A percentile compares a stretch with the other conserved stretches of the same genome.
Evolutionary conservation across 495 filamentous ascomycete genomes (phyloP).

Genomic region (Hypoxylon cercidicola): DNA sequence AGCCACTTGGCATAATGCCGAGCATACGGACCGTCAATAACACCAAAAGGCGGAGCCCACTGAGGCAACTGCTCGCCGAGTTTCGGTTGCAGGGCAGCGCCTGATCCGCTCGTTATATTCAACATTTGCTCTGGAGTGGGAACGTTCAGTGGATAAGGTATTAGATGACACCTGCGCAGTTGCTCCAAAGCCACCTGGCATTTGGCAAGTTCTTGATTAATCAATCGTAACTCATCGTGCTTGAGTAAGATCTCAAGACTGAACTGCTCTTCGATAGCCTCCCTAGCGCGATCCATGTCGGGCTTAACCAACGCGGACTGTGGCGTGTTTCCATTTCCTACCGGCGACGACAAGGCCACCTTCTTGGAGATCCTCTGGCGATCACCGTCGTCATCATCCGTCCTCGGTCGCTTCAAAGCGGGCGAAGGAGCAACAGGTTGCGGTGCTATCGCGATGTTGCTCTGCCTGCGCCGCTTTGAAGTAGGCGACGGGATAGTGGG

Average conservation of each 20-base stretch:
- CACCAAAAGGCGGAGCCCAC: constrained; percentile 84
- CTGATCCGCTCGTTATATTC: constrained; percentile 76
- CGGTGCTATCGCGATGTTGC: constrained; percentile 47
- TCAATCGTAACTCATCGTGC: constrained; percentile 90
- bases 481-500: constrained; percentile 27
- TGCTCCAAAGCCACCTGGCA: constrained; percentile 96
- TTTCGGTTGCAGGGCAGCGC: constrained; percentile 67
- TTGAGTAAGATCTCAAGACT: constrained; percentile 92
- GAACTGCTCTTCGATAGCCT: constrained; percentile 85
- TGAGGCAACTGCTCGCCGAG: constrained; percentile 69
- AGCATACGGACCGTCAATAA: constrained; percentile 89
- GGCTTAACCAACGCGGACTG: constrained; percentile 23
- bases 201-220: constrained; percentile 96
- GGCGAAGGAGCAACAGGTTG: constrained; percentile 39
- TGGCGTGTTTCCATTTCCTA: constrained; percentile 23
- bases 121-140: constrained; percentile 69
- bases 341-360: constrained; percentile 41
- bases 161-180: constrained; percentile 87
- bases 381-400: constrained; percentile 44
- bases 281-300: constrained; percentile 62
- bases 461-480: constrained; percentile 45
- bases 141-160: constrained; percentile 79
- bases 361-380: constrained; percentile 50
- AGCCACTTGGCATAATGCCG: constrained; percentile 96
- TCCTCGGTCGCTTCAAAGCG: constrained; percentile 51